A percentile compares a stretch with the other conserved stretches of the same genome.
Conservation (phyloP, 2,329 filamentous ascomycete species). For the Arthrobotrys iridis region DNA sequence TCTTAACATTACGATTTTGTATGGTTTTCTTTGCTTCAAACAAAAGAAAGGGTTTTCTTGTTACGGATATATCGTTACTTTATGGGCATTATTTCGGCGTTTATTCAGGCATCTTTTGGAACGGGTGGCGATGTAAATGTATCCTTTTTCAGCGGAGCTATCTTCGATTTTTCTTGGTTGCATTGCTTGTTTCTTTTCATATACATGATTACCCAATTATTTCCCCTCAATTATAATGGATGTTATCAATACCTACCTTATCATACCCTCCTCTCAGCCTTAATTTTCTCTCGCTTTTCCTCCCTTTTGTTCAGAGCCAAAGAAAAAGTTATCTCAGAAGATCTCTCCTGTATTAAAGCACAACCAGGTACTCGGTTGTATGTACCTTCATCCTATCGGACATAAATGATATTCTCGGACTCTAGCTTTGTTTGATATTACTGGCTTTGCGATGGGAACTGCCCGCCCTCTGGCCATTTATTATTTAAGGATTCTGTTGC, state of each 20-base stretch:
- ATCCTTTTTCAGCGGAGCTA: slow-evolving; percentile 35
- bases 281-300: not conserved
- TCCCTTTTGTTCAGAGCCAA: slow-evolving; percentile 20
- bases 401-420: slow-evolving; percentile 35
- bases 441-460: slow-evolving; percentile 29
- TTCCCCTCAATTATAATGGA: slow-evolving; percentile 21
- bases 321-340: slow-evolving; percentile 12
- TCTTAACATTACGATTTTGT: slow-evolving; percentile 9
- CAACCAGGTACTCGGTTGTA: slow-evolving; percentile 13
- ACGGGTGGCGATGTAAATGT: slow-evolving; percentile 36
- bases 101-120: slow-evolving; percentile 43
- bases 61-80: slow-evolving; percentile 41
- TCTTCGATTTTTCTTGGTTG: slow-evolving; percentile 13
- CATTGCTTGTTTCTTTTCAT: not conserved
- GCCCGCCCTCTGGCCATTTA: slow-evolving; percentile 32
- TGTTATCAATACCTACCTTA: not conserved
- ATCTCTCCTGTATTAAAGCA: slow-evolving; percentile 14
- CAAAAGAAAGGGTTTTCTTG: slow-evolving; percentile 14
- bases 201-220: slow-evolving; percentile 17
- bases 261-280: slow-evolving; percentile 10
- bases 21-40: slow-evolving; percentile 8
- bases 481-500: slow-evolving; percentile 19
- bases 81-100: slow-evolving; percentile 48
- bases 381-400: slow-evolving; percentile 7
- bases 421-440: slow-evolving; percentile 37